These are phyloP conservation scores for Lactarius pseudohatsudake DNA, from an alignment of 768 basidiomycete genomes.

Conservation along the genomic window DNA sequence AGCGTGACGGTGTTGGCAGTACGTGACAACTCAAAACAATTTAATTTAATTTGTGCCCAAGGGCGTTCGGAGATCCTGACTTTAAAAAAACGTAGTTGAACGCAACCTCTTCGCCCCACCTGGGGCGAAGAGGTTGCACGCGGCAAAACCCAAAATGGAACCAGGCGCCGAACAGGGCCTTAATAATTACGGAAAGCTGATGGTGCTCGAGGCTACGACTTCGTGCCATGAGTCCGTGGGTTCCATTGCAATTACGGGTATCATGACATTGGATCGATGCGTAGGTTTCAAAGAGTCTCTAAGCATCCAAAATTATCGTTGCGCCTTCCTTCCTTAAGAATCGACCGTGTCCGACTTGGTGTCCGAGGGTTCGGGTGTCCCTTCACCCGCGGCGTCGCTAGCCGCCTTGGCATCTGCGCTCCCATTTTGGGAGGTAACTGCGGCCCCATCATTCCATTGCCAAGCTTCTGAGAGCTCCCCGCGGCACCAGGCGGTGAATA, in stretches of 20 bases:
- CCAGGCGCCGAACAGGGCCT: too few species aligned
- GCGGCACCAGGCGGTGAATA: conserved; percentile 53
- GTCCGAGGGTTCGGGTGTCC: conserved; percentile 16
- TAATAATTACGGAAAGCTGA: background rate
- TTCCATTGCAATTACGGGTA: background rate
- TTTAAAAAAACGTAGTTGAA: too few species aligned
- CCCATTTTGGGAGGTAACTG: conserved; percentile 31
- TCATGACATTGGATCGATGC: background rate
- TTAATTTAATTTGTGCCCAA: too few species aligned
- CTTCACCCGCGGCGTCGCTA: conserved; percentile 15
- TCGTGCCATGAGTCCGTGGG: background rate
- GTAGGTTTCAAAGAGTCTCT: background rate
- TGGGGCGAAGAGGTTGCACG: too few species aligned
- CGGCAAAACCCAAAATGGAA: too few species aligned
- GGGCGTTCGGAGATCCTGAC: too few species aligned
- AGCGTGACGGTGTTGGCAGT: too few species aligned
- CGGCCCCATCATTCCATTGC: conserved; percentile 63
- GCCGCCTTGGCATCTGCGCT: conserved; percentile 17
- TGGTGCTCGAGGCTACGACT: background rate
- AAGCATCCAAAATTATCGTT: conserved; percentile 12
- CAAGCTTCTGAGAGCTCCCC: conserved; percentile 74
- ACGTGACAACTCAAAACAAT: too few species aligned
- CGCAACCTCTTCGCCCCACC: too few species aligned
- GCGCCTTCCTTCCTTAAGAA: conserved; percentile 2
- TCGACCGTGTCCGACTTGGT: conserved; percentile 2